A percentile compares a stretch with the other conserved stretches of the same genome.
phyloP scores from a whole-genome alignment of 1,139 yeast genomes.

The Pichia norvegensis region DNA sequence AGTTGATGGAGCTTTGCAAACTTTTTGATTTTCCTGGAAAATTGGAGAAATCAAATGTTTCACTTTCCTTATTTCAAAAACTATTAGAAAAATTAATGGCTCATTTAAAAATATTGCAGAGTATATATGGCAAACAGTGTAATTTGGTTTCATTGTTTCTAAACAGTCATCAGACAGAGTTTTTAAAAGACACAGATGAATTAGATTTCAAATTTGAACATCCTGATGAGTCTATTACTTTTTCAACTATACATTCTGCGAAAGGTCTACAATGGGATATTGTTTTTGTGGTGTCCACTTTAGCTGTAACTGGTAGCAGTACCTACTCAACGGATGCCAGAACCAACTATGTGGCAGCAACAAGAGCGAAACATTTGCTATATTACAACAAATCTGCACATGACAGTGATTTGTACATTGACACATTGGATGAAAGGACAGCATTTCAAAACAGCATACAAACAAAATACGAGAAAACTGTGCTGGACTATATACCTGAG shows the following conservation, averaged over 20 bases:
- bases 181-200: slow-evolving; percentile 3
- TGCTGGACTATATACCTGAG: slow-evolving; percentile 9
- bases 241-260: slow-evolving; percentile 63
- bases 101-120: slow-evolving; percentile 4
- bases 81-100: slow-evolving; percentile 7
- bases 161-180: slow-evolving; percentile 27
- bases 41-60: slow-evolving; percentile 8
- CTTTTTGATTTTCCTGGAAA: slow-evolving; percentile 24
- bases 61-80: slow-evolving; percentile 6
- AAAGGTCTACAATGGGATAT: slow-evolving; percentile 68
- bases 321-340: slow-evolving; percentile 6
- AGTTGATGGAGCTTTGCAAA: slow-evolving; percentile 22
- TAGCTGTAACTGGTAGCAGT: background rate
- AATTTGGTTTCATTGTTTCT: slow-evolving; percentile 3
- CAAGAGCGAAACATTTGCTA: slow-evolving; percentile 51
- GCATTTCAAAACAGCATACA: background rate
- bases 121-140: background rate
- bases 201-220: slow-evolving; percentile 18
- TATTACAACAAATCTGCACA: slow-evolving; percentile 32
- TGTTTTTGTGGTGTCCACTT: slow-evolving; percentile 38
- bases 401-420: slow-evolving; percentile 18
- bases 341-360: slow-evolving; percentile 49
- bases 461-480: slow-evolving; percentile 4
- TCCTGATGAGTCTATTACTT: slow-evolving; percentile 30
- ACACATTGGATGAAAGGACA: slow-evolving; percentile 6